Conservation (phyloP, 2,329 filamentous ascomycete genomes). For the Colletotrichum sp. region DNA sequence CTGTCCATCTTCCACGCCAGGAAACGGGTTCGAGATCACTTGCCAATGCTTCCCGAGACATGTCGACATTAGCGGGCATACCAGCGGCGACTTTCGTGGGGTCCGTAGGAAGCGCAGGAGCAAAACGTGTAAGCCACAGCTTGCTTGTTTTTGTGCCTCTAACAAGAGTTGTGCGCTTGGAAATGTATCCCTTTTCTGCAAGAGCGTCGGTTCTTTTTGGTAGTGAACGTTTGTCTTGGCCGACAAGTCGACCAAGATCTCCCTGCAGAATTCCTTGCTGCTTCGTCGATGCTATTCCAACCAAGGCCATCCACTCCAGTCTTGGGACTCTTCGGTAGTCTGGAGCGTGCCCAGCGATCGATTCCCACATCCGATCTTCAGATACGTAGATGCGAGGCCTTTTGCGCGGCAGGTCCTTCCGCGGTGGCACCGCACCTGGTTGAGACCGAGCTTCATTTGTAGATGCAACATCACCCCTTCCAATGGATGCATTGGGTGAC, state of each 20-base stretch:
- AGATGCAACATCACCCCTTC: background rate
- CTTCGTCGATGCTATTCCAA: constrained; percentile 61
- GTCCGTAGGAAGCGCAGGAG: constrained; percentile 46
- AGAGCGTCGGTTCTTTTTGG: constrained; percentile 66
- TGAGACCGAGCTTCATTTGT: background rate
- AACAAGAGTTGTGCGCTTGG: constrained; percentile 64
- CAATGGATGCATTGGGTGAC: background rate
- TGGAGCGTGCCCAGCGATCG: constrained; percentile 62
- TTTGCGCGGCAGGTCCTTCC: background rate
- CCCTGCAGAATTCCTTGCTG: constrained; percentile 64
- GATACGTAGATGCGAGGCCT: constrained; percentile 50
- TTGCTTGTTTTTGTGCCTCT: constrained; percentile 67
- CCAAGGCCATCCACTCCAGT: constrained; percentile 63
- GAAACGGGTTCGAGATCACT: constrained; percentile 57
- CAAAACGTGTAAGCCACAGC: constrained; percentile 63
- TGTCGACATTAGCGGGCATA: background rate
- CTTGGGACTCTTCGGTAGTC: constrained; percentile 63
- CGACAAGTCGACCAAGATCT: constrained; percentile 61
- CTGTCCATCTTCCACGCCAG: constrained; percentile 62
- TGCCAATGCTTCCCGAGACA: constrained; percentile 32
- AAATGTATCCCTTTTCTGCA: constrained; percentile 65
- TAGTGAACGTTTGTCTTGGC: constrained; percentile 68
- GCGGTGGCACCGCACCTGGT: background rate
- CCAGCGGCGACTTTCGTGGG: constrained; percentile 15
- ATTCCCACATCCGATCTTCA: constrained; percentile 63